A percentile compares a stretch with the other conserved stretches of the same genome.
Evolutionary conservation across 805 yeast genomes (phyloP).

Genomic region (Aciculoconidium aculeatum): DNA sequence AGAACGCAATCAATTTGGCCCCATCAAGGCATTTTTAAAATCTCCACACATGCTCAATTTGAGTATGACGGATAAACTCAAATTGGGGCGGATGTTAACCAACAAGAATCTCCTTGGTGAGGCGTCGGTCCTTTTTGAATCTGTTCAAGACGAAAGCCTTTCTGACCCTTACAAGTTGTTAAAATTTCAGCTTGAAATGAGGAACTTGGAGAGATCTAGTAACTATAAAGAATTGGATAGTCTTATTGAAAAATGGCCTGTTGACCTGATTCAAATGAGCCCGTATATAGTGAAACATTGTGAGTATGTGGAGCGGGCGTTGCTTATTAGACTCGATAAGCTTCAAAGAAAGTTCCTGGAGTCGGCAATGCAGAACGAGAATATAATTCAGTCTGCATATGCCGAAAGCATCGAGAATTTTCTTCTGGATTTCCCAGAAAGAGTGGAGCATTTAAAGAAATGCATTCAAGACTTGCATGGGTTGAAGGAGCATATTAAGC

Average conservation of each 20-base stretch:
- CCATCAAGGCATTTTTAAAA: conserved; percentile 12
- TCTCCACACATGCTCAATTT: conserved; percentile 10
- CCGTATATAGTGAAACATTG: conserved; percentile 32
- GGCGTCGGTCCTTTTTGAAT: conserved; percentile 17
- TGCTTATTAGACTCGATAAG: conserved; percentile 12
- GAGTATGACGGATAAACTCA: conserved; percentile 22
- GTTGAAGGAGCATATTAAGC: conserved; percentile 27
- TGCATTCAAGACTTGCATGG: conserved; percentile 5
- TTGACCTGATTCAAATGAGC: conserved; percentile 23
- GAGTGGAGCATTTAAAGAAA: conserved; percentile 3
- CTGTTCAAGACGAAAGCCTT: conserved; percentile 19
- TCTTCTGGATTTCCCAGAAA: conserved; percentile 3
- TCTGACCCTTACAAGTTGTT: conserved; percentile 22
- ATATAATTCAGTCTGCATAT: too few species aligned
- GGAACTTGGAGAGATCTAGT: conserved; percentile 16
- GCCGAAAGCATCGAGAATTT: not conserved
- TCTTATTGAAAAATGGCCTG: conserved; percentile 24
- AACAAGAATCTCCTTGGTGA: conserved; percentile 22
- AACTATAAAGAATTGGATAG: conserved; percentile 15
- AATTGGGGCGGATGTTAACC: conserved; percentile 24
- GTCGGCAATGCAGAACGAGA: too few species aligned
- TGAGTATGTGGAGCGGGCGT: conserved; percentile 22
- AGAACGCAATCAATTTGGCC: conserved; percentile 13
- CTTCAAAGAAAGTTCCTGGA: conserved; percentile 6
- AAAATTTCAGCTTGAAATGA: conserved; percentile 19